Base-by-base conservation (phyloP, 2,329 filamentous ascomycete species). In the Alternaria sp. region DNA sequence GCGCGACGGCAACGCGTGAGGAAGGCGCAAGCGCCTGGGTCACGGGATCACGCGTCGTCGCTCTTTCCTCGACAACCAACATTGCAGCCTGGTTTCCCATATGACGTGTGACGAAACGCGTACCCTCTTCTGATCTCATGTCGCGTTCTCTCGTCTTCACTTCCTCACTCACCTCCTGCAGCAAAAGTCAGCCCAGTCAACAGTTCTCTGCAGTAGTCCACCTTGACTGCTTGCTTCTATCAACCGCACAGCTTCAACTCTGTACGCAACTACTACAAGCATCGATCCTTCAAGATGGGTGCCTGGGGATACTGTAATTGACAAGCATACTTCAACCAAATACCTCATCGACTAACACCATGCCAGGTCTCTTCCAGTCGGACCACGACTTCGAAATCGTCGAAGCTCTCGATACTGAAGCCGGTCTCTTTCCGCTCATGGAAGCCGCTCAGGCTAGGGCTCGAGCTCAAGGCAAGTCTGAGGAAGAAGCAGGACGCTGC, bases 351-450 rank as follows among this genome's bases (percentile, higher is more conserved):
- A 7, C 25, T 43, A 44, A 59, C 15, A 19, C 7, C 2, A 26
- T 6, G 5, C 6, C 30, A 73, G 69, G 61, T 51, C 71, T 73
- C 36, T 73, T 72, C 56, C 63, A 72, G 40, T 69, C 66, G 1
- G 69, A 72, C 47, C 61, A 72, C 15, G 69, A 74, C 51, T 61
- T 21, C 21, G 21, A 21, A 32, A 12, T 64, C 13, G 6, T 69
- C 30, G 19, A 50, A 10, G 69, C 71, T 12, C 46, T 69, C 5
- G 43, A 50, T 19, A 3, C 56, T 9, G 68, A 69, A 49, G 61
- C 66, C 26, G 68, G 67, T 52, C 57, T 71, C 40, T 43, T 44
- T 44, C 58, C 67, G 44, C 52, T 72, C 8, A 52, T 66, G 32
- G 45, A 69, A 23, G 57, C 64, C 4, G 61, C 61, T 19, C n/a